Conservation (phyloP, 2,329 filamentous ascomycete species). For the Rutstroemia sp. region DNA sequence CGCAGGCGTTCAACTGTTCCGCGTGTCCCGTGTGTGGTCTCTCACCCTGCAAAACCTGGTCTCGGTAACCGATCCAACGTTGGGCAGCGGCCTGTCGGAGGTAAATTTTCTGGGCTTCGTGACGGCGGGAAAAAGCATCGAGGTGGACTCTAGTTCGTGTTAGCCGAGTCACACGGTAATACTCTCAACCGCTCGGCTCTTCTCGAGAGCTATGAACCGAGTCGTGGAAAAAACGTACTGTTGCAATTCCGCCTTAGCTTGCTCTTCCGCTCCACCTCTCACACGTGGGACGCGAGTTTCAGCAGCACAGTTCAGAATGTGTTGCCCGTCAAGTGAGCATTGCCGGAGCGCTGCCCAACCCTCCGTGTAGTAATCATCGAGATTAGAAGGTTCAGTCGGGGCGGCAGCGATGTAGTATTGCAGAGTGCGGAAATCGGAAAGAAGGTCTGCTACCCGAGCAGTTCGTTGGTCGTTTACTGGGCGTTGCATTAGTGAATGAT, state of each 20-base stretch:
- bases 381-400: constrained; percentile 45
- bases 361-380: constrained; percentile 55
- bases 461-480: constrained; percentile 54
- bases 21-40: constrained; percentile 41
- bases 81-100: constrained; percentile 53
- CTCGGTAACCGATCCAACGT: constrained; percentile 49
- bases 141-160: constrained; percentile 41
- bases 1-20: constrained; percentile 44
- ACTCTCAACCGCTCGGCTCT: background rate
- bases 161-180: constrained; percentile 3
- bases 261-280: constrained; percentile 48
- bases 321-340: constrained; percentile 54
- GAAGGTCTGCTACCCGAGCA: constrained; percentile 52
- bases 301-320: constrained; percentile 57
- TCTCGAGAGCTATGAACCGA: constrained; percentile 1
- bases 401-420: constrained; percentile 55
- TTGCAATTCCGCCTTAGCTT: constrained; percentile 53
- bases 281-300: constrained; percentile 51
- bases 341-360: constrained; percentile 56
- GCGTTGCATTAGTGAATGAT: background rate
- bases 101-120: constrained; percentile 59
- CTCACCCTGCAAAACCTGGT: constrained; percentile 44
- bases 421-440: constrained; percentile 53
- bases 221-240: constrained; percentile 40
- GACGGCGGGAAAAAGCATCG: constrained; percentile 53